Conservation (phyloP, 768 basidiomycete genomes). For the Goffeauzyma gilvescens region DNA sequence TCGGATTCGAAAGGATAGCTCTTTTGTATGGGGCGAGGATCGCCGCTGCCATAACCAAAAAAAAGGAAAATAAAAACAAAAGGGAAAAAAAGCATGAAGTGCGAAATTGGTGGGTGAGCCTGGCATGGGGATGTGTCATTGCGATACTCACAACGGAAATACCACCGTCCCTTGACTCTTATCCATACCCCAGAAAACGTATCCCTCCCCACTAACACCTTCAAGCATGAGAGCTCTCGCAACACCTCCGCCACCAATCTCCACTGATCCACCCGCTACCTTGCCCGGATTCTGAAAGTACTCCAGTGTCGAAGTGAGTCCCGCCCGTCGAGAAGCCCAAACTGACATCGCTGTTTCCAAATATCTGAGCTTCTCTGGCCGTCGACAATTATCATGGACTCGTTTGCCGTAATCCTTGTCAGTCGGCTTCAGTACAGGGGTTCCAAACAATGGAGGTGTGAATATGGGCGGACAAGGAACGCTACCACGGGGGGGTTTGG, state of each 20-base stretch:
- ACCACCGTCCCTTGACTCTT: constrained; percentile 17
- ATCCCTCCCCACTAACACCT: constrained; percentile 11
- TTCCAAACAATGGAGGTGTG: too few species aligned
- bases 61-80: background rate
- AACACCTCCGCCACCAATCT: constrained; percentile 19
- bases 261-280: constrained; percentile 20
- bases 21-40: background rate
- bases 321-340: constrained; percentile 20
- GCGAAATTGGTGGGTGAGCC: background rate
- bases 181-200: constrained; percentile 19
- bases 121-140: background rate
- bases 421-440: too few species aligned
- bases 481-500: too few species aligned
- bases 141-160: constrained; percentile 18
- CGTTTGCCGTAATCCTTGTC: too few species aligned
- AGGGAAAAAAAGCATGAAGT: background rate
- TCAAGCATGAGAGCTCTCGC: constrained; percentile 25
- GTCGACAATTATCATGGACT: too few species aligned
- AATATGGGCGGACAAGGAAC: too few species aligned
- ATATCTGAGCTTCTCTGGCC: too few species aligned
- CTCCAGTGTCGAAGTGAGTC: constrained; percentile 15
- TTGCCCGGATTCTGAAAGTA: constrained; percentile 18
- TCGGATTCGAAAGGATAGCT: background rate
- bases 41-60: background rate
- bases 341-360: constrained; percentile 18